Base-by-base conservation (phyloP, 176 grass and related monocot genomes). In the Oryza meyeriana region DNA sequence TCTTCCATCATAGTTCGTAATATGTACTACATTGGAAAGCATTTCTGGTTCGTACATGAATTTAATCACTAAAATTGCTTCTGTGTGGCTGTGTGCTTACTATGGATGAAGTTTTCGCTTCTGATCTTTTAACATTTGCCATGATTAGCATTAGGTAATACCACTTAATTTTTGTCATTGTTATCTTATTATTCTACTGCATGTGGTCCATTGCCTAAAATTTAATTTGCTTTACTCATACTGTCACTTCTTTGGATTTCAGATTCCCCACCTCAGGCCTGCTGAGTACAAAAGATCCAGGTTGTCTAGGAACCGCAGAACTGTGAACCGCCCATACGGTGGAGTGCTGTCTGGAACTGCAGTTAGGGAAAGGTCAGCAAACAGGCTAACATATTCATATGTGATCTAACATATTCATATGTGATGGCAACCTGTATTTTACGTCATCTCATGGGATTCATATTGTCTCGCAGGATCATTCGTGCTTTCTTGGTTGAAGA, bases 401-500 rank as follows among this genome's bases (percentile, higher is more conserved):
- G 0, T 24, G 6, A 41, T n/a, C 65, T 1, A 34, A 7, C 22
- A 9, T 14, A 1, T 32, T 36, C 45, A 28, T 17, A 50, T 75
- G 0, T 24, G 6, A 41, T 5, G 17, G 5, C 20, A 61, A 24
- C 30, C 13, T 77, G 24, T 17, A 30, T 64, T 25, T 22, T 52
- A 13, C 42, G 2, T 22, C 58, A 3, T n/a, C 66, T 66, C 35
- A 79, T 48, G 8, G 0, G 0, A 27, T 74, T 33, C 9, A 1
- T 2, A 16, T 5, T 30, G 25, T 27, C 44, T 52, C 77, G 61
- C 82, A 97, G 92, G 90, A 97, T 94, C 81, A 97, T 94, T 22
- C 78, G 92, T 33, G 94, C 94, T 26, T 97, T 97, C 68, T 74
- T 97, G 80, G 94, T 97, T 41, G 94, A 97, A 88, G 94, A 94